Evolutionary conservation across 2,329 filamentous ascomycete species (phyloP), one percentile per base, ranked within the genome.

Genomic region (Colletotrichum costaricense): DNA sequence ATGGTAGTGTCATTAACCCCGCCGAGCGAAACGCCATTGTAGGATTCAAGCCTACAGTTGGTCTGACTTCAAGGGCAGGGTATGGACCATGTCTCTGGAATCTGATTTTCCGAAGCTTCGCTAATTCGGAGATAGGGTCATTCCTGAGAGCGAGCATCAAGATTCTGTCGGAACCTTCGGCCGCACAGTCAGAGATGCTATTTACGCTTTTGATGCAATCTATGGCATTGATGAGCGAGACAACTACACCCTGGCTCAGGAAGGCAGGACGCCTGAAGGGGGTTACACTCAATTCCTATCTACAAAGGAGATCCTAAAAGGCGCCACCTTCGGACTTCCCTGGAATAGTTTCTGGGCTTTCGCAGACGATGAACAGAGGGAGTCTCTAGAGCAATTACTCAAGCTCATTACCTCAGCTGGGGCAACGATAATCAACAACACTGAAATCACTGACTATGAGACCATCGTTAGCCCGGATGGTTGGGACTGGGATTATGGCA

Each of bases 401-500:
- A 78, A 84, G 0, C 78, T 90, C 28, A 88, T 95, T 46, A 77
- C 88, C 78, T 79, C 80, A 0, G 90, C 90, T 0, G 93, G 93
- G 1, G 93, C 92, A 0, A 92, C 87, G 1, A 86, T 95, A 54
- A 84, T 94, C 78, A 93, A 94, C 77, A 87, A 87, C 30, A 94
- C 92, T 0, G 93, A 95, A 78, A 86, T 95, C 2, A 89, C 90
- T 26, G 84, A 90, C 78, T 88, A 90, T 77, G 81, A 91, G 77
- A 88, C 83, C 0, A 89, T 94, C 28, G 87, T 95, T 14, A 89
- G 88, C 38, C 91, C 90, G 0, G 80, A 88, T 62, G 91, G 92
- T n/a, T 95, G 93, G 93, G 86, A 95, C 80, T 95, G 93, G 88
- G 92, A 93, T 77, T 93, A 90, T 75, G 92, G 92, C 16, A 86